Percentiles rank a stretch among this genome's conserved stretches.
Evolutionary conservation across 1,284 basidiomycete species (phyloP).

Genomic region (Ceratobasidium sp.): DNA sequence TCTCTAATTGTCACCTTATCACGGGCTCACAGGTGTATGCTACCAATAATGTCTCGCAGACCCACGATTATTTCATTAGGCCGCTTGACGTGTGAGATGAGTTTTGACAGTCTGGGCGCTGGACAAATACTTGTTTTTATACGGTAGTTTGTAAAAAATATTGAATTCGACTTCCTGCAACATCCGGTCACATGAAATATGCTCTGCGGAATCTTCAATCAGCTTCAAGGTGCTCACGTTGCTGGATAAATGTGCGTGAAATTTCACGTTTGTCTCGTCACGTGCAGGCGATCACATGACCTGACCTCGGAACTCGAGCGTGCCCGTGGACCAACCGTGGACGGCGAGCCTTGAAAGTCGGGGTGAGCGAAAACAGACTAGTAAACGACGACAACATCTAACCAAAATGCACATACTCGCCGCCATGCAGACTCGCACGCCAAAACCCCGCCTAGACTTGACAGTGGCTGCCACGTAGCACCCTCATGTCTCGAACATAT

Average conservation of each 20-base stretch:
- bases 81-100: not conserved
- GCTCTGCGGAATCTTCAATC: not conserved
- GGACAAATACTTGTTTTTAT: not conserved
- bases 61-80: not conserved
- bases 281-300: not conserved
- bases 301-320: constrained; percentile 29
- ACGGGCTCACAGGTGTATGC: too few species aligned
- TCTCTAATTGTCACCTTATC: too few species aligned
- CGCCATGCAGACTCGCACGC: not conserved
- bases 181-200: not conserved
- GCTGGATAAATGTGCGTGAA: too few species aligned
- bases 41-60: too few species aligned
- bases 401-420: constrained; percentile 11
- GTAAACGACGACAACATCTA: not conserved
- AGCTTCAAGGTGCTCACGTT: too few species aligned
- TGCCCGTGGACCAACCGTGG: constrained; percentile 38
- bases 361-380: constrained; percentile 8
- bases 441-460: not conserved
- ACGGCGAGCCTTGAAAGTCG: constrained; percentile 26
- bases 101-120: not conserved
- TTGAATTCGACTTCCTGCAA: not conserved
- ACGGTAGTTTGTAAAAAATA: not conserved
- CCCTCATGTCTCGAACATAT: constrained; percentile 20
- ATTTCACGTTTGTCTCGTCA: not conserved
- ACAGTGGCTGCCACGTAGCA: not conserved